Conservation (phyloP, 2,329 filamentous ascomycete species). For the Cercospora beticola region DNA sequence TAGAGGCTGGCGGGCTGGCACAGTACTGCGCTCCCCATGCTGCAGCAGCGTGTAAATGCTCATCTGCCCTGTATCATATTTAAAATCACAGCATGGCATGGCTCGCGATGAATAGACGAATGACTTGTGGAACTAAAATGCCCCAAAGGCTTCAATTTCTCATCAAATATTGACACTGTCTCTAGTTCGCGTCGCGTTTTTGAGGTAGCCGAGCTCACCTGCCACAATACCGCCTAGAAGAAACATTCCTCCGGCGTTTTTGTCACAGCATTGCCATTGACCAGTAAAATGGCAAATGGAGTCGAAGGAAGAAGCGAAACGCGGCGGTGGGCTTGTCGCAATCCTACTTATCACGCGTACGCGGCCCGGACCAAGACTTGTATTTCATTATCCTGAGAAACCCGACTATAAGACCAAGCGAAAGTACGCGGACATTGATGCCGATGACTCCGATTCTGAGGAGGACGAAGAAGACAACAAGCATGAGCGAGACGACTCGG, state of each 20-base stretch:
- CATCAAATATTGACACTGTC: background rate
- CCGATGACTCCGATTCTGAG: constrained; percentile 15
- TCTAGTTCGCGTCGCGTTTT: background rate
- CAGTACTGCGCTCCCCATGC: background rate
- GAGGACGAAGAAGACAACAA: constrained; percentile 22
- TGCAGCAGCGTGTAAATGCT: background rate
- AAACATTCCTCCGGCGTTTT: background rate
- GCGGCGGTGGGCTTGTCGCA: constrained; percentile 54
- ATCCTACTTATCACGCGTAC: constrained; percentile 75
- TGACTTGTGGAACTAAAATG: background rate
- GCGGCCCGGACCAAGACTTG: constrained; percentile 75
- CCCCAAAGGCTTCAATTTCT: background rate
- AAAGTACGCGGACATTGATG: background rate
- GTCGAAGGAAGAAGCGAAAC: background rate
- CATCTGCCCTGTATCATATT: background rate
- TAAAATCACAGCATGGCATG: background rate
- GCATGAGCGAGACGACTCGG: background rate
- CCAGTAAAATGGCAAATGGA: constrained; percentile 12
- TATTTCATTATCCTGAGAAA: constrained; percentile 74
- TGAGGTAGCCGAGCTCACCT: background rate
- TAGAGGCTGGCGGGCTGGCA: background rate
- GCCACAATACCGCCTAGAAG: background rate
- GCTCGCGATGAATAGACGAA: constrained; percentile 1
- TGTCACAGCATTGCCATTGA: background rate
- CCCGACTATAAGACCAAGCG: constrained; percentile 2